Percentiles rank a stretch among this genome's conserved stretches.
phyloP scores from a whole-genome alignment of 75 land plant species.

The Isoetes taiwanensis region DNA sequence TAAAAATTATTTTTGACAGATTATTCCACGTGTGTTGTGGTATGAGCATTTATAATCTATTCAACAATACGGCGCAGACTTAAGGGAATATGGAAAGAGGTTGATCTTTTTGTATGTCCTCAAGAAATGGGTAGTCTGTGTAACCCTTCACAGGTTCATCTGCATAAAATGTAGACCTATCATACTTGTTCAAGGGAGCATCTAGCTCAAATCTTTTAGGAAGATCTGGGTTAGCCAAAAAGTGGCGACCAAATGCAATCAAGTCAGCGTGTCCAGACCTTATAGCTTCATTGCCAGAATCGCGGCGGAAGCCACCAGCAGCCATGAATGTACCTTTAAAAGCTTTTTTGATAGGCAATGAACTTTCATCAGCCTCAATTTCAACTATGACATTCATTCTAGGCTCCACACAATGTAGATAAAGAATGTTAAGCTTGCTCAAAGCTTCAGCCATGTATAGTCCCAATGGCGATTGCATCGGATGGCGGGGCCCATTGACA shows the following conservation, averaged over 20 bases:
- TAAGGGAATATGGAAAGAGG: no score
- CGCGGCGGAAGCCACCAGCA: neutral
- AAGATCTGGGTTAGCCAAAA: neutral
- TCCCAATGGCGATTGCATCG: neutral
- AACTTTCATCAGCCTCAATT: neutral
- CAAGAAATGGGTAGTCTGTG: neutral
- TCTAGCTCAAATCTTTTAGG: neutral
- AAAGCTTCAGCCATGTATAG: neutral
- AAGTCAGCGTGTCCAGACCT: neutral
- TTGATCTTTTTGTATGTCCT: no score
- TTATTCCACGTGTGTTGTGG: no score
- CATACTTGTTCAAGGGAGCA: neutral
- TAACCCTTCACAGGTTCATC: no score
- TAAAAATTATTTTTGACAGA: no score
- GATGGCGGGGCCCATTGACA: neutral
- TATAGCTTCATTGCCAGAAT: neutral
- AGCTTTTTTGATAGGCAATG: conserved; percentile 1
- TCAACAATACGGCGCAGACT: no score
- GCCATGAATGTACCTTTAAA: neutral
- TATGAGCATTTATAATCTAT: no score
- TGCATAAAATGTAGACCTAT: neutral
- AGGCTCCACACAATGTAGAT: neutral
- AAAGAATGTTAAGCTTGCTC: neutral
- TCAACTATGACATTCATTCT: no score
- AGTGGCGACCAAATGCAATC: neutral